A percentile compares a stretch with the other conserved stretches of the same genome.
These are phyloP conservation scores for Ceratocystis albifundus DNA, from an alignment of 2,329 filamentous ascomycete species.

Conservation along the genomic window DNA sequence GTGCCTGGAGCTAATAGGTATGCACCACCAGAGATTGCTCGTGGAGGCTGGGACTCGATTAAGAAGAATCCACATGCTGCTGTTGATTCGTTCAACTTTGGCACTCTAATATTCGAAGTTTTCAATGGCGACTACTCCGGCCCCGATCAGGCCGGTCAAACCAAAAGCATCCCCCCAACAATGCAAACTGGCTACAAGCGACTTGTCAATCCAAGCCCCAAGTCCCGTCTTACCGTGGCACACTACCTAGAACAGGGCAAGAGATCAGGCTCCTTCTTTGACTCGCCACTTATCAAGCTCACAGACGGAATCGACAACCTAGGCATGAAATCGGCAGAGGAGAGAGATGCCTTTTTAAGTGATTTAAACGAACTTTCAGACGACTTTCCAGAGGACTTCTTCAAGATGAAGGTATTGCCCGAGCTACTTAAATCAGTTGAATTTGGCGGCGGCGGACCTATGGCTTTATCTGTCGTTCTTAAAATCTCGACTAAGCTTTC, in stretches of 20 bases:
- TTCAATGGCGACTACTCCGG: conserved; percentile 78
- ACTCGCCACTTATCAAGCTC: conserved; percentile 81
- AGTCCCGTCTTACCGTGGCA: conserved; percentile 68
- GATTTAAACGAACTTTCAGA: conserved; percentile 79
- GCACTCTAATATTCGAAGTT: conserved; percentile 72
- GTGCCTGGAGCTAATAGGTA: conserved; percentile 78
- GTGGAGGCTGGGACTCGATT: conserved; percentile 81
- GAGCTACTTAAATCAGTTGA: conserved; percentile 98
- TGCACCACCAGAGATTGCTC: conserved; percentile 73
- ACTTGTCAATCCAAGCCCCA: conserved; percentile 78
- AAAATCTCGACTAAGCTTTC: conserved; percentile 82
- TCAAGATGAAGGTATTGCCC: conserved; percentile 91
- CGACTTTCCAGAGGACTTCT: conserved; percentile 95
- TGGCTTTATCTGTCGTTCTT: conserved; percentile 77
- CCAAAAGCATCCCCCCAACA: conserved; percentile 69
- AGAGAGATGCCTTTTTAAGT: conserved; percentile 71
- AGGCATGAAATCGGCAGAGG: conserved; percentile 71
- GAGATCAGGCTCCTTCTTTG: conserved; percentile 75
- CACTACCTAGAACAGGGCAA: conserved; percentile 85
- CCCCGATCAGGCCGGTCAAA: conserved; percentile 69
- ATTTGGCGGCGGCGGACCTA: conserved; percentile 88
- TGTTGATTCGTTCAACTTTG: conserved; percentile 79
- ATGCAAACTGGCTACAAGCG: conserved; percentile 92
- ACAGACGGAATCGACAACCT: conserved; percentile 88
- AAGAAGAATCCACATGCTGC: conserved; percentile 71